Percentiles rank a stretch among this genome's conserved stretches.
phyloP scores from a whole-genome alignment of 176 grass and related monocot genomes.

The Phyllostachys edulis region DNA sequence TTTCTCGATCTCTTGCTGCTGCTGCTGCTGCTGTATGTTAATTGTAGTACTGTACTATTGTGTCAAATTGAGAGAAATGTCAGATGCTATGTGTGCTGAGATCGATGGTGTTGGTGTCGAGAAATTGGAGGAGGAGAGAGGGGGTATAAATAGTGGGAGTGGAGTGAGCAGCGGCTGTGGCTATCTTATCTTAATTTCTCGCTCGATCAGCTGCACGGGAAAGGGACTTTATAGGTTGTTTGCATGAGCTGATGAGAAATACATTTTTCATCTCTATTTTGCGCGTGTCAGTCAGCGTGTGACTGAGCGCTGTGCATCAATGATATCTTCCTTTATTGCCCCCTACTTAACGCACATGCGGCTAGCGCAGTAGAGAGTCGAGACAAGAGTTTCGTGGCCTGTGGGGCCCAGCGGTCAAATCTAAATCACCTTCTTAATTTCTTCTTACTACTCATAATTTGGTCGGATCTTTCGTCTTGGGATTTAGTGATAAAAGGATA shows the following conservation, averaged over 20 bases:
- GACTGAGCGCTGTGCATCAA: conserved; percentile 1
- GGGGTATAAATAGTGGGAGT: neutral
- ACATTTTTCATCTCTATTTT: neutral
- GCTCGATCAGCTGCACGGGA: neutral
- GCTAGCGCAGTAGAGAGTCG: conserved; percentile 8
- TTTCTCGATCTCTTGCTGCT: neutral
- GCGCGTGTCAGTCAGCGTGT: conserved; percentile 34
- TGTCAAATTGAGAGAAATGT: no score
- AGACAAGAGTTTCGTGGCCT: conserved; percentile 8
- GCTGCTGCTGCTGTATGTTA: neutral
- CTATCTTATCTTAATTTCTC: neutral
- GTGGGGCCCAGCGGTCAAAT: conserved; percentile 3
- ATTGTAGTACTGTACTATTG: neutral
- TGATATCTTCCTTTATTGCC: neutral
- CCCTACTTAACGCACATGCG: neutral
- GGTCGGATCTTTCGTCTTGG: neutral
- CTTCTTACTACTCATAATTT: neutral
- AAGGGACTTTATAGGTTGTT: neutral
- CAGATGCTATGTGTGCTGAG: no score
- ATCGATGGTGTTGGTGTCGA: no score
- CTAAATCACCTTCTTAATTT: neutral
- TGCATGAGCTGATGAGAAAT: neutral
- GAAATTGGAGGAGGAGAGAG: neutral
- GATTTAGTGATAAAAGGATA: no score
- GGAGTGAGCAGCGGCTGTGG: neutral